Evolutionary conservation across 768 basidiomycete species (phyloP).

Genomic region (Leccinum disarticulatum): DNA sequence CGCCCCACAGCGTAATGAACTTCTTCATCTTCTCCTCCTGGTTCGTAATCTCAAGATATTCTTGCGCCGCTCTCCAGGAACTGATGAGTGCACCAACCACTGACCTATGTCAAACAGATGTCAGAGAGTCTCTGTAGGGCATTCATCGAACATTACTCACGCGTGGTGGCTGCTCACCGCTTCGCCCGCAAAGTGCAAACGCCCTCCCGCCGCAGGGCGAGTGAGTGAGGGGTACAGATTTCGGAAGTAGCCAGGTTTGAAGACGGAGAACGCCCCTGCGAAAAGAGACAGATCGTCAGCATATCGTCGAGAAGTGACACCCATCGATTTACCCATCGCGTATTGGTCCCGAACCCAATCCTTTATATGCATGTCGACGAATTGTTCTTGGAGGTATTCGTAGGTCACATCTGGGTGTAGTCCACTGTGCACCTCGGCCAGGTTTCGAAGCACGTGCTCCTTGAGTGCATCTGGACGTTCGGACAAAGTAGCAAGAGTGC

Average conservation of each 20-base stretch:
- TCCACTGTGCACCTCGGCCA: neutral
- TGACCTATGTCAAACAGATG: slow-evolving; percentile 26
- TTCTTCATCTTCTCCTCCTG: slow-evolving; percentile 9
- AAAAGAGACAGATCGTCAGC: neutral
- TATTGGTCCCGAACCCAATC: slow-evolving; percentile 35
- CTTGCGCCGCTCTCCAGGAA: slow-evolving; percentile 35
- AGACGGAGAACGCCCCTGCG: slow-evolving; percentile 39
- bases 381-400: neutral
- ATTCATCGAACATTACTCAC: slow-evolving; percentile 19
- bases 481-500: neutral
- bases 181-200: slow-evolving; percentile 15
- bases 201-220: slow-evolving; percentile 24
- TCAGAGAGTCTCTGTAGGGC: neutral
- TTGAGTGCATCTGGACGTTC: neutral
- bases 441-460: slow-evolving; percentile 8
- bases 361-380: slow-evolving; percentile 24
- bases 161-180: slow-evolving; percentile 37
- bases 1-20: slow-evolving; percentile 30
- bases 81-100: slow-evolving; percentile 40
- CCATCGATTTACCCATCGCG: slow-evolving; percentile 35
- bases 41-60: slow-evolving; percentile 19
- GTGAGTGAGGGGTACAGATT: slow-evolving; percentile 32
- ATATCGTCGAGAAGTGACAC: neutral
- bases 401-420: slow-evolving; percentile 6
- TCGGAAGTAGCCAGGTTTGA: slow-evolving; percentile 39